phyloP scores from a whole-genome alignment of 192 early-diverging fungal genomes.

The Linnemannia zychae region DNA sequence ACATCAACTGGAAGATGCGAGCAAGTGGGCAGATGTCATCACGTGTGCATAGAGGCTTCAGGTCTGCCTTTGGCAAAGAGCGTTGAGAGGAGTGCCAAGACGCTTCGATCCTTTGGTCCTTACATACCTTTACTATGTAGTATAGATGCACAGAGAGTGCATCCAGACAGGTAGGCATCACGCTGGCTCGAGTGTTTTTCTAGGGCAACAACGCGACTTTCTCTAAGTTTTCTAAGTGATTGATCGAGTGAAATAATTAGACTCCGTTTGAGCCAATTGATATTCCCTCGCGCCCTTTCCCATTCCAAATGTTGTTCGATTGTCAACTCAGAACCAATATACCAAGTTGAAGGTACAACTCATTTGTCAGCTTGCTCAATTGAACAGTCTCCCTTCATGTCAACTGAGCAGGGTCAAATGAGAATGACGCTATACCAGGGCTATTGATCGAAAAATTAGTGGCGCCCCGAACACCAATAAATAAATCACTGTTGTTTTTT shows the following conservation, averaged over 20 bases:
- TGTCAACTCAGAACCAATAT: background rate
- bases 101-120: no score
- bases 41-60: no score
- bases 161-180: no score
- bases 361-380: constrained; percentile 4
- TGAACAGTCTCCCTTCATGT: background rate
- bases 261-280: background rate
- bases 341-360: background rate
- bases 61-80: no score
- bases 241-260: no score
- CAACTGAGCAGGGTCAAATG: background rate
- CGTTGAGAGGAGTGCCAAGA: no score
- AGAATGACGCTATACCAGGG: background rate
- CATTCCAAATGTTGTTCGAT: no score
- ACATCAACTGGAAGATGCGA: no score
- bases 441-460: background rate
- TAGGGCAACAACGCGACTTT: background rate
- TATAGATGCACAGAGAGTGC: no score
- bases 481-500: background rate
- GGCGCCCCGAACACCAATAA: constrained; percentile 9
- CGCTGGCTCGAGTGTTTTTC: no score
- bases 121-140: no score
- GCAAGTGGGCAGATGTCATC: background rate
- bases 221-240: background rate
- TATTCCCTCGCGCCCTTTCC: background rate